phyloP scores from a whole-genome alignment of 2,329 filamentous ascomycete genomes.

The Hawksworthiomyces lignivorus region DNA sequence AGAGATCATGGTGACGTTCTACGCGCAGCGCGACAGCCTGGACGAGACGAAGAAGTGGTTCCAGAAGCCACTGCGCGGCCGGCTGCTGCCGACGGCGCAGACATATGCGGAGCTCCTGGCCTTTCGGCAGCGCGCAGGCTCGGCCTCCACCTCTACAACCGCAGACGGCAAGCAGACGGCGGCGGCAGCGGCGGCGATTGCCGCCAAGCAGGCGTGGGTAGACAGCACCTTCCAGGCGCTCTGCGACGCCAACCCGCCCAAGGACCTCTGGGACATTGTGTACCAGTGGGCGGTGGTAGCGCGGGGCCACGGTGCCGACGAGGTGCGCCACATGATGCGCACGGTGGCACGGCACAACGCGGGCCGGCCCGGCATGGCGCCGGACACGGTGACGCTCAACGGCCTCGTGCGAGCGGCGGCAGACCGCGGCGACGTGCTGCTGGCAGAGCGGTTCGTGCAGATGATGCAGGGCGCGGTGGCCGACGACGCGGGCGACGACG shows the following conservation, averaged over 20 bases:
- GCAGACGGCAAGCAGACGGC: background rate
- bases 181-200: background rate
- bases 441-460: slow-evolving; percentile 65
- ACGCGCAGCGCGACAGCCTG: slow-evolving; percentile 48
- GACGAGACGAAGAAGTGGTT: slow-evolving; percentile 63
- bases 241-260: slow-evolving; percentile 34
- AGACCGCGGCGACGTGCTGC: slow-evolving; percentile 58
- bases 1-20: slow-evolving; percentile 53
- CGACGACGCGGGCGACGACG: slow-evolving; percentile 56
- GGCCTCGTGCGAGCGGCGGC: slow-evolving; percentile 65
- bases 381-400: slow-evolving; percentile 70
- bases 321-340: slow-evolving; percentile 65
- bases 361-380: slow-evolving; percentile 35
- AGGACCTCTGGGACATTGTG: slow-evolving; percentile 61
- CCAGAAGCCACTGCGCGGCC: slow-evolving; percentile 39
- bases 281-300: slow-evolving; percentile 69
- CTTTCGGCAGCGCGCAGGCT: slow-evolving; percentile 53
- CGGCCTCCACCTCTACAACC: too few species aligned
- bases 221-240: slow-evolving; percentile 48
- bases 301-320: slow-evolving; percentile 60
- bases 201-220: slow-evolving; percentile 50
- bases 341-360: slow-evolving; percentile 49
- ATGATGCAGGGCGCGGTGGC: too few species aligned
- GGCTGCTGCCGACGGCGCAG: slow-evolving; percentile 31
- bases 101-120: slow-evolving; percentile 50